phyloP scores from a whole-genome alignment of 345 rosid species.

The Ceriops zippeliana region DNA sequence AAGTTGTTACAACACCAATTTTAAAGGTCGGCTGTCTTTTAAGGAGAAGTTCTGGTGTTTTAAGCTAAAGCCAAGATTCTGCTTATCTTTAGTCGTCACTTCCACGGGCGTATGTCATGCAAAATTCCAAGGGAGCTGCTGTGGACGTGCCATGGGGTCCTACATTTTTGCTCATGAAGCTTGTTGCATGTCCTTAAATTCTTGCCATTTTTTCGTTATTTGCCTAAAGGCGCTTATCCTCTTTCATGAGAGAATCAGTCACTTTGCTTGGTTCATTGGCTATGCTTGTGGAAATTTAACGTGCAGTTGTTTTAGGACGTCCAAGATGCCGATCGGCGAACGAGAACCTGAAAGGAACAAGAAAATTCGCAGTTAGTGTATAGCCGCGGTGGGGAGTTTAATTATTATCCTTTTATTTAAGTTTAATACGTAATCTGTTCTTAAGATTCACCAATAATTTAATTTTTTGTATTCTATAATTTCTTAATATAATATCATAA shows the following conservation, averaged over 20 bases:
- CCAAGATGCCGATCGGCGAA: too few species aligned
- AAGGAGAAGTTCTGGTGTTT: not conserved
- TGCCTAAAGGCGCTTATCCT: slow-evolving; percentile 29
- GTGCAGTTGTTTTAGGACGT: too few species aligned
- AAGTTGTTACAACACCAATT: not conserved
- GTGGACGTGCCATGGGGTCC: slow-evolving; percentile 10
- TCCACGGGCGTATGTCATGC: not conserved
- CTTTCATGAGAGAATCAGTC: slow-evolving; percentile 30
- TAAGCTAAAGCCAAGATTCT: not conserved
- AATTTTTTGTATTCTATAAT: not conserved
- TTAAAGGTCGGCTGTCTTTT: not conserved
- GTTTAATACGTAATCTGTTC: not conserved
- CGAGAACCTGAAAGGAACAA: too few species aligned
- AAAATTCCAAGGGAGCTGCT: not conserved
- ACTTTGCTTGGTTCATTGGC: slow-evolving; percentile 24
- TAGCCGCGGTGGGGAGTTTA: too few species aligned
- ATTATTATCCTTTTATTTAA: not conserved
- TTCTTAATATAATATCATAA: too few species aligned
- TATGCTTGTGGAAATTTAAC: not conserved
- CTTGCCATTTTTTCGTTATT: not conserved
- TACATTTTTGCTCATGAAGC: not conserved
- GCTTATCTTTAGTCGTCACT: not conserved
- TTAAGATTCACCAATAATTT: not conserved
- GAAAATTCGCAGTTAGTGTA: too few species aligned
- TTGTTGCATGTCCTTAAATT: slow-evolving; percentile 12